Evolutionary conservation across 176 grass and related monocot species (phyloP), one percentile per base, ranked within the genome.

Genomic region (Dactylis glomerata): DNA sequence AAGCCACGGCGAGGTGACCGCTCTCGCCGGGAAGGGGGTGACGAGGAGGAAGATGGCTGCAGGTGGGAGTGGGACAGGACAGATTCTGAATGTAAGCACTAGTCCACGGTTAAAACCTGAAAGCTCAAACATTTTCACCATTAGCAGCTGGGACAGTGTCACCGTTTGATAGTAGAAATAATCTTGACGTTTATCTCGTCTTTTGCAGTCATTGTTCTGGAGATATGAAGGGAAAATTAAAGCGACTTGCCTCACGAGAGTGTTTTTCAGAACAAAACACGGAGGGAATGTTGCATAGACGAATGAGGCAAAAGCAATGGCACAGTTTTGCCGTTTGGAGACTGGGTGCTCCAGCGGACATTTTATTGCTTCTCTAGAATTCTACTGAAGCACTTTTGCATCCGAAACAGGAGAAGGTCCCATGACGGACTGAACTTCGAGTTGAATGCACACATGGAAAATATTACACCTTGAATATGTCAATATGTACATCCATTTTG

Each of bases 1-100:
- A 91, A 70, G 59, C 47, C 63, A 9, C 81, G 0, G 26, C 81
- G 42, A 13, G 57, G 15, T 28, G 52, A 22, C 3, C 55, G 28
- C 28, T 33, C 28, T 14, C 34, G 54, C 7, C 12, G 73, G 4
- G 72, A 62, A 8, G 80, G 86, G 49, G 85, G 84, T 0, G 75
- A 81, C 36, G 75, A 94, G 56, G 49, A 33, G 22, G 79, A 89
- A 32, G 86, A 86, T 57, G 73, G 82, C 7, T 85, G 77, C 34
- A 93, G 86, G 68, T 97, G 95, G 95, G 92, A 91, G 68, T 97
- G 95, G 95, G 92, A 91, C 81, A 97, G 79, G 83, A 95, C 95
- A 51, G 95, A 97, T 91, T 92, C 95, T 51, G 92, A 97, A 76
- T 97, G 95, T 97, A 83, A 94, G 95, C 27, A 52, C 0, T 88